phyloP scores from a whole-genome alignment of 257 asterid genomes.

The Eustoma russellianum region DNA sequence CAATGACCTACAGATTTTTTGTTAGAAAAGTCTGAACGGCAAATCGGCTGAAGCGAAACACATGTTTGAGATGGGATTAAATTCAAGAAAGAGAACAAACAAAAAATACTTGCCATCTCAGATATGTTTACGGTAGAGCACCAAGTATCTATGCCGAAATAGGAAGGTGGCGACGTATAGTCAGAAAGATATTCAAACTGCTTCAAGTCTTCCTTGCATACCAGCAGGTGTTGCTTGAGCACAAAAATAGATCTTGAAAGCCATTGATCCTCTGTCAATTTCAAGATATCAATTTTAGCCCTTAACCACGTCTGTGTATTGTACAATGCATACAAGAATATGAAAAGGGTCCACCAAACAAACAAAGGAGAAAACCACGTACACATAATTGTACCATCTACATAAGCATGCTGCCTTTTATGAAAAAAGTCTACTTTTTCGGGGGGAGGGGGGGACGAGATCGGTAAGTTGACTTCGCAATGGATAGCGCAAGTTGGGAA shows the following conservation, averaged over 20 bases:
- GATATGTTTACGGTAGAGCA: slow-evolving; percentile 28
- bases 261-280: slow-evolving; percentile 26
- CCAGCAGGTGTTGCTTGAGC: slow-evolving; percentile 31
- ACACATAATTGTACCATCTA: not conserved
- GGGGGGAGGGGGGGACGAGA: too few relatives aligned
- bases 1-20: slow-evolving; percentile 32
- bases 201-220: slow-evolving; percentile 37
- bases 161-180: slow-evolving; percentile 20
- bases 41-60: not conserved
- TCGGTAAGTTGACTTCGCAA: too few relatives aligned
- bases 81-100: not conserved
- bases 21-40: not conserved
- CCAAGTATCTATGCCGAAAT: slow-evolving; percentile 27
- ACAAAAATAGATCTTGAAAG: slow-evolving; percentile 36
- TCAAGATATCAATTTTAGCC: not conserved
- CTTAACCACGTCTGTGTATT: not conserved
- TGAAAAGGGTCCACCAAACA: not conserved
- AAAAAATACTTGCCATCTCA: slow-evolving; percentile 27
- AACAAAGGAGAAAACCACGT: not conserved
- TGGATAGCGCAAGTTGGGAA: too few relatives aligned
- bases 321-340: not conserved
- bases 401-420: too few relatives aligned
- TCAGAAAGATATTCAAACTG: slow-evolving; percentile 25
- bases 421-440: too few relatives aligned
- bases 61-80: not conserved